Evolutionary conservation across 768 basidiomycete genomes (phyloP), one percentile per base, ranked within the genome.

Genomic region (Leccinum subgranulosum): DNA sequence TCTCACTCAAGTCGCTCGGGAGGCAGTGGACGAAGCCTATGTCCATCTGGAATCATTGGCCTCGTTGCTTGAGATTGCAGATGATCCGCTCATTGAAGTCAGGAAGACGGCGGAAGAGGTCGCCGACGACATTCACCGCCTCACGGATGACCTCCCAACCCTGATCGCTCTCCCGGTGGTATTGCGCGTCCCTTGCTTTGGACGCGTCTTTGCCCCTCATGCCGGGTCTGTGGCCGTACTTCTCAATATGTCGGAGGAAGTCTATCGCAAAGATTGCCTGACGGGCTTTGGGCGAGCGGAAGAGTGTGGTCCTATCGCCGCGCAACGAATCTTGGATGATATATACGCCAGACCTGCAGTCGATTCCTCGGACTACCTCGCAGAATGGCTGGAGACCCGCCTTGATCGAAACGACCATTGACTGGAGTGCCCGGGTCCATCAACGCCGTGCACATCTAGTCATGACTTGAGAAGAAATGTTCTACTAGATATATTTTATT

Each of bases 11-110:
- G 70, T 89, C 9, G 90, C 91, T n/a, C 78, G 80, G 41, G 90
- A 93, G 68, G 91, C 88, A 6, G 89, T 92, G 10, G 85, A 88
- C 54, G 90, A 92, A 65, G 91, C 88, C 2, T 84, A 87, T 62
- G 81, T 80, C 54, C 86, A 84, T 15, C 73, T 92, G 27, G 74
- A 77, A 62, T 79, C 83, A 21, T 71, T 92, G 17, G 74, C 76
- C 15, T 74, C 77, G 10, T 76, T 91, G 27, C 74, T 91, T 14
- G 85, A 87, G 57, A 77, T 76, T 15, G 75, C 80, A 15, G 72
- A 66, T 27, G 59, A 74, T 36, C 77, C 75, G 5, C 57, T 64
- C 21, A 65, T 63, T 45, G 55, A 29, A 28, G 49, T 41, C n/a
- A 58, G 64, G 28, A 70, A 64, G 51, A 57, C 67, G 21, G 49